Conservation (phyloP, 768 basidiomycete genomes). For the Kwoniella heveanensis region DNA sequence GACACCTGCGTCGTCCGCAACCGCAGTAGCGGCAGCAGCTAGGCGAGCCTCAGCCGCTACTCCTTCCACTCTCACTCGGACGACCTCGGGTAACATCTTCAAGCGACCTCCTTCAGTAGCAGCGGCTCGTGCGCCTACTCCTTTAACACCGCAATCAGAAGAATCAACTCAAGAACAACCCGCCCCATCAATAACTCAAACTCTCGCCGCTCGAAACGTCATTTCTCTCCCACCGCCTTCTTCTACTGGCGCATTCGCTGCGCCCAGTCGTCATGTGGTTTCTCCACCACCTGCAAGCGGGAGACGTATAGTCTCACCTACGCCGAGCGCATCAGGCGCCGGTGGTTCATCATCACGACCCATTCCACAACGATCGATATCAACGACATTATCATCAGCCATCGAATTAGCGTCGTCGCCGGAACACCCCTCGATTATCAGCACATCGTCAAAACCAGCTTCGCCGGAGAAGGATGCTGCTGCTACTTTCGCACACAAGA, state of each 20-base stretch:
- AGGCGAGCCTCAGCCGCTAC: slow-evolving; percentile 27
- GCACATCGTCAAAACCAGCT: slow-evolving; percentile 9
- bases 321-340: slow-evolving; percentile 6
- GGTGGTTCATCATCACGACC: slow-evolving; percentile 8
- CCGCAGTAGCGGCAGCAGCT: slow-evolving; percentile 2
- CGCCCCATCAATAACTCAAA: background rate
- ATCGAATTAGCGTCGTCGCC: slow-evolving; percentile 2
- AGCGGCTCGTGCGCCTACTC: slow-evolving; percentile 16
- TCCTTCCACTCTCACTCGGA: slow-evolving; percentile 11
- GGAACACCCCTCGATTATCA: slow-evolving; percentile 2
- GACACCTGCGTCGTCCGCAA: slow-evolving; percentile 11
- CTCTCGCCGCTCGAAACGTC: background rate
- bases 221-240: slow-evolving; percentile 12
- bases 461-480: slow-evolving; percentile 29
- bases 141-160: slow-evolving; percentile 10
- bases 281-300: slow-evolving; percentile 5
- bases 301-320: slow-evolving; percentile 12
- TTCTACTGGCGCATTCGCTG: background rate
- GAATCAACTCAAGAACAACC: background rate
- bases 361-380: slow-evolving; percentile 17
- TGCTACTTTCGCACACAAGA: slow-evolving; percentile 34
- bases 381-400: slow-evolving; percentile 19
- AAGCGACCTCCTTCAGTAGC: slow-evolving; percentile 37
- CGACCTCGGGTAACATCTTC: slow-evolving; percentile 11
- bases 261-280: slow-evolving; percentile 3